A percentile compares a stretch with the other conserved stretches of the same genome.
phyloP scores from a whole-genome alignment of 176 grass and related monocot genomes.

The Dactylis glomerata region DNA sequence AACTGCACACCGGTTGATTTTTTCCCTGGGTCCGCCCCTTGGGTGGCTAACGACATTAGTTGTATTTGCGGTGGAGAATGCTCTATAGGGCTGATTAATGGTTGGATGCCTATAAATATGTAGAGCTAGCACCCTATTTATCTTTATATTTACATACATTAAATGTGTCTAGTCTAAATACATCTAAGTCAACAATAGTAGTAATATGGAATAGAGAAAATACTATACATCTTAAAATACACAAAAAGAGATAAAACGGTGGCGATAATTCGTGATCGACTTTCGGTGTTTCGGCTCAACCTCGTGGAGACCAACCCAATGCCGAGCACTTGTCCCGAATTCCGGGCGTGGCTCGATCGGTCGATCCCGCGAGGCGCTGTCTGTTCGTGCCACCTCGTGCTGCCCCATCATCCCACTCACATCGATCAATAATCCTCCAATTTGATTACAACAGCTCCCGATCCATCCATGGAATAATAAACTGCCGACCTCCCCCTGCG shows the following conservation, averaged over 20 bases:
- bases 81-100: too few species aligned
- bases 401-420: background rate
- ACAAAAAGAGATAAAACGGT: background rate
- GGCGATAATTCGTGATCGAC: background rate
- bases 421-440: background rate
- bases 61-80: too few species aligned
- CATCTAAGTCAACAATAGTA: too few species aligned
- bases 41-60: too few species aligned
- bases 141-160: too few species aligned
- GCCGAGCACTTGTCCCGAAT: background rate
- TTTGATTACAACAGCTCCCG: conserved; percentile 2
- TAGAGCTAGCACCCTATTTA: too few species aligned
- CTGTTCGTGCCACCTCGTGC: conserved; percentile 15
- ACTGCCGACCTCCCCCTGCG: conserved; percentile 11
- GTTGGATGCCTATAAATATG: too few species aligned
- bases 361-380: background rate
- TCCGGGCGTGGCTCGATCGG: background rate
- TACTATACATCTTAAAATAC: too few species aligned
- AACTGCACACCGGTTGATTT: too few species aligned
- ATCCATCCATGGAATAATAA: conserved; percentile 47
- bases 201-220: too few species aligned
- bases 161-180: too few species aligned
- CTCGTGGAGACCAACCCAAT: background rate
- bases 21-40: too few species aligned
- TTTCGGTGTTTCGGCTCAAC: background rate